phyloP scores from a whole-genome alignment of 257 asterid species.

The Solanum lycopersicoides region DNA sequence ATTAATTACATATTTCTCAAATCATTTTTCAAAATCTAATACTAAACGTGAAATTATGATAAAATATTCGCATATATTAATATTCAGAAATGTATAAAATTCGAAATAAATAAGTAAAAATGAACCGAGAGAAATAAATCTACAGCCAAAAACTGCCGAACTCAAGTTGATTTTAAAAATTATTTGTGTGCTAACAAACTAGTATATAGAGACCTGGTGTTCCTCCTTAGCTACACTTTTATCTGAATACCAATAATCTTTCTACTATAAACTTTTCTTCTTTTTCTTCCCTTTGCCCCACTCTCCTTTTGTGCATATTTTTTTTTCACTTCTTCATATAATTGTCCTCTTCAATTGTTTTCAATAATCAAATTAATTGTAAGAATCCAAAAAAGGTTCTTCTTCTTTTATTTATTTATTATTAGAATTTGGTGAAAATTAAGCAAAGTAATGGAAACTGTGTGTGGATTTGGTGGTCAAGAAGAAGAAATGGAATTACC shows the following conservation, averaged over 20 bases:
- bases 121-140: not conserved
- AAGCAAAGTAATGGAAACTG: not conserved
- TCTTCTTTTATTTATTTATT: no score
- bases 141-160: not conserved
- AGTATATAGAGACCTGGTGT: slow-evolving; percentile 31
- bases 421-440: not conserved
- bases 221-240: slow-evolving; percentile 20
- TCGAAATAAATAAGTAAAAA: no score
- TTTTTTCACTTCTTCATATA: not conserved
- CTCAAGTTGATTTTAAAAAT: not conserved
- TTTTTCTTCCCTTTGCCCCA: slow-evolving; percentile 2
- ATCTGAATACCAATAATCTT: slow-evolving; percentile 10
- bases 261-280: slow-evolving; percentile 11
- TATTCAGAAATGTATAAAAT: no score
- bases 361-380: not conserved
- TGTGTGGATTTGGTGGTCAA: not conserved
- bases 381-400: not conserved
- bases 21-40: no score
- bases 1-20: no score
- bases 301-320: not conserved
- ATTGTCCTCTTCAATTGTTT: not conserved
- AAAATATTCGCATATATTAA: no score
- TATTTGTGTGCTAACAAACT: slow-evolving; percentile 16
- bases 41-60: not conserved
- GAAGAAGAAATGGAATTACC: slow-evolving; percentile 44